These are phyloP conservation scores for Trichoderma koningii DNA, from an alignment of 2,329 filamentous ascomycete species.

Conservation along the genomic window DNA sequence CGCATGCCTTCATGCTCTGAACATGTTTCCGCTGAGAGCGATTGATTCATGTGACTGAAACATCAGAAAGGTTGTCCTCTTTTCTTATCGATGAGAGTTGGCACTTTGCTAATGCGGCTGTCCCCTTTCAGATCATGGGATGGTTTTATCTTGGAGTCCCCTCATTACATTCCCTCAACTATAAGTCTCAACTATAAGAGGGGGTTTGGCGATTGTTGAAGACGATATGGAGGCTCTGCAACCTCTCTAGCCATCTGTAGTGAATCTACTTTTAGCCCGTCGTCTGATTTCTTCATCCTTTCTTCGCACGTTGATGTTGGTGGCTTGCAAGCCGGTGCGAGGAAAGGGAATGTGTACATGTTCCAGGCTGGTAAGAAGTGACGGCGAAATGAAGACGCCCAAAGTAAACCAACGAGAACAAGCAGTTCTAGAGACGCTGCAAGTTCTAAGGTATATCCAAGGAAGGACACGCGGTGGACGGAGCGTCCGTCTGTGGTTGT, in stretches of 20 bases:
- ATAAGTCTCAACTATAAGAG: background rate
- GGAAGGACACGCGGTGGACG: background rate
- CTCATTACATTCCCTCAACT: background rate
- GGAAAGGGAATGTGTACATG: background rate
- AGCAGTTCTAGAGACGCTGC: too few species aligned
- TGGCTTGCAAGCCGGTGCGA: conserved; percentile 12
- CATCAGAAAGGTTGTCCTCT: too few species aligned
- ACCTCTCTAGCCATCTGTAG: background rate
- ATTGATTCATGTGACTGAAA: background rate
- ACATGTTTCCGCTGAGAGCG: too few species aligned
- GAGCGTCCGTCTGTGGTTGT: too few species aligned
- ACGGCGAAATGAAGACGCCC: background rate
- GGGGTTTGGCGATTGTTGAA: background rate
- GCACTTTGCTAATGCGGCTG: too few species aligned
- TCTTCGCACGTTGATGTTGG: conserved; percentile 15
- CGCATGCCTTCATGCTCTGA: background rate
- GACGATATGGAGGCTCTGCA: background rate
- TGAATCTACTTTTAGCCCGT: background rate
- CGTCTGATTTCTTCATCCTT: background rate
- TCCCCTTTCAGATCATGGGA: too few species aligned
- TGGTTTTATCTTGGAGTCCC: too few species aligned
- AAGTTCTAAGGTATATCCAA: too few species aligned
- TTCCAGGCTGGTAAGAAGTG: background rate
- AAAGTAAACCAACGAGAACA: background rate
- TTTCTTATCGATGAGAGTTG: background rate